These are phyloP conservation scores for Prunella vulgaris DNA, from an alignment of 257 asterid genomes.

Conservation along the genomic window DNA sequence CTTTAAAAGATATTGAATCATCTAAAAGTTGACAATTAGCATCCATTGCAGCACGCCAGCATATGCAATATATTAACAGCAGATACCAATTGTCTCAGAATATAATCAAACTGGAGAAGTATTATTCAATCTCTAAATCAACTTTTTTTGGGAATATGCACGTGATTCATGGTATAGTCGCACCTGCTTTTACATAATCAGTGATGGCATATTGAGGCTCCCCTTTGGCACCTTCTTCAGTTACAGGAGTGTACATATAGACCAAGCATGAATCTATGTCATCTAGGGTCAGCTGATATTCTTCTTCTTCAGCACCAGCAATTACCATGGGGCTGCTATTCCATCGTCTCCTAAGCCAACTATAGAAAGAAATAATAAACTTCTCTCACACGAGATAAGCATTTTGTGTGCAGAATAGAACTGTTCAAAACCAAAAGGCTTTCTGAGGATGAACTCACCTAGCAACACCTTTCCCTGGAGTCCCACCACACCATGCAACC, in stretches of 20 bases:
- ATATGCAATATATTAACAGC: background rate
- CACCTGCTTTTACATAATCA: slow-evolving; percentile 92
- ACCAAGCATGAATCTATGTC: slow-evolving; percentile 88
- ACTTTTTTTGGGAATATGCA: background rate
- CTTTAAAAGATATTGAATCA: background rate
- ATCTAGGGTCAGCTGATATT: slow-evolving; percentile 68
- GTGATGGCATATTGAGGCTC: slow-evolving; percentile 97
- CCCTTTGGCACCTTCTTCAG: slow-evolving; percentile 94
- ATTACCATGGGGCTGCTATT: slow-evolving; percentile 84
- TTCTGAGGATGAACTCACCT: slow-evolving; percentile 50
- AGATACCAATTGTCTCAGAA: background rate
- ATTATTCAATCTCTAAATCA: background rate
- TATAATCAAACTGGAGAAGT: background rate
- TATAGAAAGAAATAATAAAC: slow-evolving; percentile 29
- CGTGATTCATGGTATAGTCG: background rate
- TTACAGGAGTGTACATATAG: slow-evolving; percentile 93
- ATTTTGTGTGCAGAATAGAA: slow-evolving; percentile 3
- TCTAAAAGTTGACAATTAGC: background rate
- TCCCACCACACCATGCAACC: slow-evolving; percentile 99
- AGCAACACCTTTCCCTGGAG: slow-evolving; percentile 92
- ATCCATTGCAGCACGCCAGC: background rate
- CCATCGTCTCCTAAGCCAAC: slow-evolving; percentile 95
- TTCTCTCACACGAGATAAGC: background rate
- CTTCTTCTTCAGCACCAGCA: slow-evolving; percentile 88
- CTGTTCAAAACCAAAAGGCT: slow-evolving; percentile 13